A percentile compares a stretch with the other conserved stretches of the same genome.
Conservation (phyloP, 257 asterid species). For the Henckelia pumila region DNA sequence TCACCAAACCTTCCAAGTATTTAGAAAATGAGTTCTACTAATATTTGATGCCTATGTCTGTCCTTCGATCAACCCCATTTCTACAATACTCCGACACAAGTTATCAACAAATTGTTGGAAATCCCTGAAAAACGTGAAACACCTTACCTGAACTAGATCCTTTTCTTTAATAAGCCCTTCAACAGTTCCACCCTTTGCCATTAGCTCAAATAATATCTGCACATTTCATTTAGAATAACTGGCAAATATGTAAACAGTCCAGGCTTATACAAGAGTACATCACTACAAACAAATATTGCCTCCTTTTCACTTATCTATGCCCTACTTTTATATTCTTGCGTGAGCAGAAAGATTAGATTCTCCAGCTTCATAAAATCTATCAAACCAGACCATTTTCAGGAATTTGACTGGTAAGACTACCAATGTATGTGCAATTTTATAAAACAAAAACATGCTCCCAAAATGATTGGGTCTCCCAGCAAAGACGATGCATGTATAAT, state of each 20-base stretch:
- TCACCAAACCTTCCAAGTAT: neutral
- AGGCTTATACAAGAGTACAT: neutral
- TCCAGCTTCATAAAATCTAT: neutral
- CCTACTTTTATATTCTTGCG: conserved; percentile 2
- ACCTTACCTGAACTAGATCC: conserved; percentile 90
- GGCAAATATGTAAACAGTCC: neutral
- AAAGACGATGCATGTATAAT: neutral
- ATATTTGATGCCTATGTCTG: neutral
- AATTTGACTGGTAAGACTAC: neutral
- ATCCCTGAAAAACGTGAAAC: conserved; percentile 14
- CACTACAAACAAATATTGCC: conserved; percentile 1
- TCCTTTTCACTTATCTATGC: neutral
- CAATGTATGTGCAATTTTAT: neutral
- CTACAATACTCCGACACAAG: neutral
- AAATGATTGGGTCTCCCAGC: conserved; percentile 6
- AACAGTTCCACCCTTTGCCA: conserved; percentile 92
- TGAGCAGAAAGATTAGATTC: neutral
- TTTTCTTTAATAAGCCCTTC: conserved; percentile 86
- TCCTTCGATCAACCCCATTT: neutral
- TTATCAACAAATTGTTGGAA: conserved; percentile 9
- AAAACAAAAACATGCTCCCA: conserved; percentile 3
- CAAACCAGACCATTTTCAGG: neutral
- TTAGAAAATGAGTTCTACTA: neutral
- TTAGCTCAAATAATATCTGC: conserved; percentile 84
- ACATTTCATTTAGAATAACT: conserved; percentile 21